These are phyloP conservation scores for Trichoderma asperellum DNA, from an alignment of 2,329 filamentous ascomycete genomes.

Conservation along the genomic window DNA sequence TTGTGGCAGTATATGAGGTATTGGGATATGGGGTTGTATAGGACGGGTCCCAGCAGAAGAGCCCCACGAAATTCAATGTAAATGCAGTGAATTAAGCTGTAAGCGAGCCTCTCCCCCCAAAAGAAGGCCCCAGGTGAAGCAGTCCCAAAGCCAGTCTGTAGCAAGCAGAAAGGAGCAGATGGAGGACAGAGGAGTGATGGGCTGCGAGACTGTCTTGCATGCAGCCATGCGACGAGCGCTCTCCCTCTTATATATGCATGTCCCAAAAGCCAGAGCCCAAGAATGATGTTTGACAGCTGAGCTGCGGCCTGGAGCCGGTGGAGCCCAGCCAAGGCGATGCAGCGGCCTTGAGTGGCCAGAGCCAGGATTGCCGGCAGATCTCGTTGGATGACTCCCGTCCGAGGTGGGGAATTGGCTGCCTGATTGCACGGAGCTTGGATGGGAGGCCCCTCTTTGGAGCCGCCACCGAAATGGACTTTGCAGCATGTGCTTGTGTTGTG, in stretches of 20 bases:
- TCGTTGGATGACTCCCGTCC: constrained; percentile 23
- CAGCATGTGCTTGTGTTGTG: neutral
- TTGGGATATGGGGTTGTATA: neutral
- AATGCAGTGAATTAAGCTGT: neutral
- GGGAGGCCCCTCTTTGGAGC: neutral
- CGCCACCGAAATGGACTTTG: neutral
- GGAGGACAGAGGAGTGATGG: neutral
- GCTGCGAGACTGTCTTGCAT: neutral
- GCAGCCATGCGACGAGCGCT: neutral
- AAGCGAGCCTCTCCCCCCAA: neutral
- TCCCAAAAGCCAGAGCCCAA: neutral
- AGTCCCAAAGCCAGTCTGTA: neutral
- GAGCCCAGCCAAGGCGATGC: neutral
- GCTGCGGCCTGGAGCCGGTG: constrained; percentile 24
- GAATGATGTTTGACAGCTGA: neutral
- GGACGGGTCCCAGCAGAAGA: neutral
- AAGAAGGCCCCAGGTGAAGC: neutral
- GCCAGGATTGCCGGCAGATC: neutral
- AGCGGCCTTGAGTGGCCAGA: constrained; percentile 1
- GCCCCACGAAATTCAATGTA: neutral
- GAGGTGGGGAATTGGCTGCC: constrained; percentile 15
- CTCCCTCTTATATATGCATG: neutral
- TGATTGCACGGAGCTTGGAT: neutral
- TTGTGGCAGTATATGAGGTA: neutral
- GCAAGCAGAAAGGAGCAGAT: too few relatives aligned